phyloP scores from a whole-genome alignment of 352 stramenopile genomes.

The Vaucheria bursata region DNA sequence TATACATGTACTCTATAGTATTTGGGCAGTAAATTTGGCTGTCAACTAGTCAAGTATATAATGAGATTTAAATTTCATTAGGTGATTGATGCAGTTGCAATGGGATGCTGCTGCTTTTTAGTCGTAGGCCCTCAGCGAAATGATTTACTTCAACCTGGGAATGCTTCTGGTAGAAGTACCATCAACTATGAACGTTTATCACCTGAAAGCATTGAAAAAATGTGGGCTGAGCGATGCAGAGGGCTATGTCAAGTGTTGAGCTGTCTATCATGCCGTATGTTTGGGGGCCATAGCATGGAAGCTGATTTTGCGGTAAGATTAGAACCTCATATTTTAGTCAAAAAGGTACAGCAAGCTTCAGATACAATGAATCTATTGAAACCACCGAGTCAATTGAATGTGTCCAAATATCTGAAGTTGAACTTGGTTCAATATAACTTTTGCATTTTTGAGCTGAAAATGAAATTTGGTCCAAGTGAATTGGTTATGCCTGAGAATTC shows the following conservation, averaged over 20 bases:
- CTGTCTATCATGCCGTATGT: slow-evolving; percentile 35
- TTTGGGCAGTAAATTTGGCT: no score
- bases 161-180: not conserved
- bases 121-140: not conserved
- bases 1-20: no score
- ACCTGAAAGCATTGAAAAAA: slow-evolving; percentile 12
- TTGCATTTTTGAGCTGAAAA: no score
- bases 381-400: no score
- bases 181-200: slow-evolving; percentile 30
- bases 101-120: slow-evolving; percentile 41
- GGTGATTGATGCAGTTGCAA: slow-evolving; percentile 30
- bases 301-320: slow-evolving; percentile 31
- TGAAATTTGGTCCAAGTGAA: no score
- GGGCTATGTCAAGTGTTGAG: slow-evolving; percentile 19
- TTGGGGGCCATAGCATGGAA: slow-evolving; percentile 19
- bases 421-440: no score
- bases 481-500: no score
- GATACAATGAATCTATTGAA: no score
- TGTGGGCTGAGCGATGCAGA: slow-evolving; percentile 16
- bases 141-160: not conserved
- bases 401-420: no score
- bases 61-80: slow-evolving; percentile 1
- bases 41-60: no score
- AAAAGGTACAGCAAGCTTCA: no score
- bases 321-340: no score